phyloP scores from a whole-genome alignment of 139 green algal genomes.

The Chlorella ohadii region DNA sequence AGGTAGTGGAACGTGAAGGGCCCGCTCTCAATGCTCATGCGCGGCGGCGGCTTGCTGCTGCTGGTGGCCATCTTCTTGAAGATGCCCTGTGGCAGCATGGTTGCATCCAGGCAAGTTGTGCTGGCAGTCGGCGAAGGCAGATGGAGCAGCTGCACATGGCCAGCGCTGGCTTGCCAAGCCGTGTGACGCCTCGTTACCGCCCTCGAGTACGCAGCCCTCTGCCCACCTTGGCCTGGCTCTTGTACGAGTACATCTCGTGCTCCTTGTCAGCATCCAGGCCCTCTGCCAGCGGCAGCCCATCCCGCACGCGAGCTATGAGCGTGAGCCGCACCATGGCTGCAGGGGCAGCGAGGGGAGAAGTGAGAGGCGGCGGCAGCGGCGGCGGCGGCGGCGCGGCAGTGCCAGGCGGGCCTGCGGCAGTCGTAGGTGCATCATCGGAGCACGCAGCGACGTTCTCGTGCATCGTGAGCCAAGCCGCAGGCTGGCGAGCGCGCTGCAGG shows the following conservation, averaged over 20 bases:
- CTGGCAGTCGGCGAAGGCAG: no score
- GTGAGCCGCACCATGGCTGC: constrained; percentile 95
- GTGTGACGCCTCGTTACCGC: no score
- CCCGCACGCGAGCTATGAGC: constrained; percentile 88
- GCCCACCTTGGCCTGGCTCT: constrained; percentile 94
- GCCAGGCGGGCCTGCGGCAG: no score
- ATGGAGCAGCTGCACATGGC: not conserved
- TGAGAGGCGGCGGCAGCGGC: no score
- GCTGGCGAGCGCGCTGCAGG: no score
- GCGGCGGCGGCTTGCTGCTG: constrained; percentile 32
- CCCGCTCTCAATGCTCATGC: constrained; percentile 86
- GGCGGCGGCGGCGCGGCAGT: no score
- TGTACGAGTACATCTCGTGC: constrained; percentile 88
- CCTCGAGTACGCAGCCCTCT: no score
- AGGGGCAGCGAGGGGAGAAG: not conserved
- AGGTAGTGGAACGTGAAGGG: constrained; percentile 90
- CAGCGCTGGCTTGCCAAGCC: not conserved
- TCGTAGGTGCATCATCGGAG: no score
- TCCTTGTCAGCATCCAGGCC: constrained; percentile 94
- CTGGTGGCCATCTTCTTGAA: constrained; percentile 58
- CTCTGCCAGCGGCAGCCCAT: constrained; percentile 96
- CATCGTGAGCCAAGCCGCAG: no score
- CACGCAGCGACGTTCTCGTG: no score
- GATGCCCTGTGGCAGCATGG: constrained; percentile 44
- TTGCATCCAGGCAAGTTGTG: not conserved